These are phyloP conservation scores for Penicillium ucsense DNA, from an alignment of 495 filamentous ascomycete genomes.

Conservation along the genomic window DNA sequence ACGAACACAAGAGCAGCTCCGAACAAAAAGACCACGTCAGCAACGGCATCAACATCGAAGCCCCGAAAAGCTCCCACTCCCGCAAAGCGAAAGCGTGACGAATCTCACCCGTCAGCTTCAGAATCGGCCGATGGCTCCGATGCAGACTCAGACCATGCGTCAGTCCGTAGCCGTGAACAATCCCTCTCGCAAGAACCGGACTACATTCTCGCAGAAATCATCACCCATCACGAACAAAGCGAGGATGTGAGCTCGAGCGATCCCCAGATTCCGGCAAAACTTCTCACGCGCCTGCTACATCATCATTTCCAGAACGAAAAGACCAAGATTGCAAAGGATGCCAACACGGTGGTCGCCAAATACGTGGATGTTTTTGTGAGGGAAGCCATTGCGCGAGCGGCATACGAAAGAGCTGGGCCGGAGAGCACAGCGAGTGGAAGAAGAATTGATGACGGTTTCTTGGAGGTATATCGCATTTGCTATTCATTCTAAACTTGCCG, in stretches of 20 bases:
- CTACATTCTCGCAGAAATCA: conserved; percentile 40
- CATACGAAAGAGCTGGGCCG: conserved; percentile 51
- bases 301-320: conserved; percentile 62
- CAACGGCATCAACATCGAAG: conserved; percentile 8
- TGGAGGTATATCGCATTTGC: conserved; percentile 53
- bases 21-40: conserved; percentile 8
- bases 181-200: conserved; percentile 27
- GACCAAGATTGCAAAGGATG: conserved; percentile 70
- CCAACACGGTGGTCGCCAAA: conserved; percentile 66
- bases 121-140: conserved; percentile 14
- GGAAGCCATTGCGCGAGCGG: conserved; percentile 79
- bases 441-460: conserved; percentile 44
- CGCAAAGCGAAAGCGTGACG: conserved; percentile 5
- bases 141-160: conserved; percentile 12
- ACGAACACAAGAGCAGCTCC: conserved; percentile 9
- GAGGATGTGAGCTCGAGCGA: conserved; percentile 28
- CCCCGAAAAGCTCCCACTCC: conserved; percentile 8
- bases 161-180: conserved; percentile 9
- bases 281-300: conserved; percentile 68
- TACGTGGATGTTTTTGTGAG: conserved; percentile 90
- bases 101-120: conserved; percentile 5
- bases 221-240: conserved; percentile 10
- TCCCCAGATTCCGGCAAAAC: conserved; percentile 57
- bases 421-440: conserved; percentile 19
- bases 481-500: neutral